Evolutionary conservation across 2,329 filamentous ascomycete species (phyloP).

Genomic region (Penicillium palitans): DNA sequence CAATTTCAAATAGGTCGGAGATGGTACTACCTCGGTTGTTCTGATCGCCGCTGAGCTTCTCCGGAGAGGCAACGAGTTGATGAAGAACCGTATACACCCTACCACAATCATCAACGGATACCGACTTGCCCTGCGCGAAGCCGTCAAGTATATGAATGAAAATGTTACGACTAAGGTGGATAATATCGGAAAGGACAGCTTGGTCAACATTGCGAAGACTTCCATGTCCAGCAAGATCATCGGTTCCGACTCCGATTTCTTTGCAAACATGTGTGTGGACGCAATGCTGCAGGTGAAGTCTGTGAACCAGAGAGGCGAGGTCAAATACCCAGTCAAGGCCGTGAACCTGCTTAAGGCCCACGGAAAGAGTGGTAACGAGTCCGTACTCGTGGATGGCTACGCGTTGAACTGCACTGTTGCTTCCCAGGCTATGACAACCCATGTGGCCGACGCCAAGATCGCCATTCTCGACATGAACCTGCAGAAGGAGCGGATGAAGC

Average conservation of each 20-base stretch:
- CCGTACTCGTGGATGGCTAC: constrained; percentile 89
- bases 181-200: constrained; percentile 80
- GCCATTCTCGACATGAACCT: constrained; percentile 96
- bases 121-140: constrained; percentile 89
- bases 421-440: constrained; percentile 95
- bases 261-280: constrained; percentile 95
- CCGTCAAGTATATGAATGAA: constrained; percentile 98
- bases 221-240: constrained; percentile 99
- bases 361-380: constrained; percentile 87
- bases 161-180: constrained; percentile 97
- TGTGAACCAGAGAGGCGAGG: constrained; percentile 83
- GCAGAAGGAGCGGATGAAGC: constrained; percentile 98
- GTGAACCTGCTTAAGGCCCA: constrained; percentile 99
- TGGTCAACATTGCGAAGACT: constrained; percentile 94
- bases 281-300: constrained; percentile 93
- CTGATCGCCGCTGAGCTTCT: constrained; percentile 95
- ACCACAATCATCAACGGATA: constrained; percentile 99
- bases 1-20: constrained; percentile 64
- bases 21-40: constrained; percentile 97
- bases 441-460: constrained; percentile 91
- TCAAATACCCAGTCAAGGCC: constrained; percentile 97
- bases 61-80: constrained; percentile 90
- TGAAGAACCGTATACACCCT: constrained; percentile 99
- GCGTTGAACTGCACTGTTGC: constrained; percentile 98
- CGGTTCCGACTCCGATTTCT: constrained; percentile 92